Evolutionary conservation across 2,329 filamentous ascomycete genomes (phyloP).

Genomic region (Colletotrichum gigasporum): DNA sequence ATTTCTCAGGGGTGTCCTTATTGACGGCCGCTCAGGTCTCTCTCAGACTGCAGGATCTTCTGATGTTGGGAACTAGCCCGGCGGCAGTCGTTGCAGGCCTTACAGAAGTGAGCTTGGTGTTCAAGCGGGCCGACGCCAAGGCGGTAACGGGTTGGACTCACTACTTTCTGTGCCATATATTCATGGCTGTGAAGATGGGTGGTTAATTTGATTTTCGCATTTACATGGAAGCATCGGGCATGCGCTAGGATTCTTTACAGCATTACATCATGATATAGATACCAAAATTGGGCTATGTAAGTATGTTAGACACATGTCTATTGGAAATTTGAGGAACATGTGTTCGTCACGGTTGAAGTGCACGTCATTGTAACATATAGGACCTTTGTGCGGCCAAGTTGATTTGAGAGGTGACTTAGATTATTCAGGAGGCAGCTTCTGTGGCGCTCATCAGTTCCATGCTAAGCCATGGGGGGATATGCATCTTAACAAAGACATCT

Average conservation of each 20-base stretch:
- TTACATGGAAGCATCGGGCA: conserved; percentile 22
- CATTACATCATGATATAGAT: conserved; percentile 26
- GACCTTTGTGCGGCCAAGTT: no score
- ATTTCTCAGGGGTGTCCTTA: conserved; percentile 26
- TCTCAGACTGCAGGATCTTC: conserved; percentile 34
- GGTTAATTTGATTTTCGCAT: conserved; percentile 1
- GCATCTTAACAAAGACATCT: no score
- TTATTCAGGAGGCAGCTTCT: no score
- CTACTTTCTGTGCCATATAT: not conserved
- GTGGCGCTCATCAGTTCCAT: no score
- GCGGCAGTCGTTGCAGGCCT: not conserved
- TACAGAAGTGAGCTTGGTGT: not conserved
- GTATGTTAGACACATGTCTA: conserved; percentile 22
- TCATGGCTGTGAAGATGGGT: not conserved
- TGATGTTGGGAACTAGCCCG: conserved; percentile 31
- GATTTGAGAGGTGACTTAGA: no score
- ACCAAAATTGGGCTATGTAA: conserved; percentile 22
- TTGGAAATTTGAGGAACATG: not conserved
- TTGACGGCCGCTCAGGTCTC: conserved; percentile 35
- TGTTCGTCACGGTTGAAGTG: no score
- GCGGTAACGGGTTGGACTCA: not conserved
- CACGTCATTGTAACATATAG: no score
- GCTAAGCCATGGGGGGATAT: no score
- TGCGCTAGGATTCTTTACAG: conserved; percentile 1
- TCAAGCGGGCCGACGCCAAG: not conserved